Base-by-base conservation (phyloP, 352 stramenopile genomes). In the Pythium rishiriense region DNA sequence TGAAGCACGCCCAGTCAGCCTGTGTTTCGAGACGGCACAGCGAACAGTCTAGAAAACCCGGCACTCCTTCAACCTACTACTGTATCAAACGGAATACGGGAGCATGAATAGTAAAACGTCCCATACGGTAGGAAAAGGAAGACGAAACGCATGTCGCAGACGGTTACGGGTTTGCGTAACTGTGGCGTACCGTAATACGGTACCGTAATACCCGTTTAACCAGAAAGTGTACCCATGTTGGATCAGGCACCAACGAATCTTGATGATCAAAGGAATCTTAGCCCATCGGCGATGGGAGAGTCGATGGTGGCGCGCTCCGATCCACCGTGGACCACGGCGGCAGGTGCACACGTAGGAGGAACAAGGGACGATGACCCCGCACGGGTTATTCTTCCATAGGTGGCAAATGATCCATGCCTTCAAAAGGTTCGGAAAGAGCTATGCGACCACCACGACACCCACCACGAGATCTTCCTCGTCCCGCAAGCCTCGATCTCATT, bases 31-130 rank as follows among this genome's bases (percentile, higher is more conserved):
- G 39, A 65, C 42, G 57, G 37, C 43, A 37, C 64, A 14, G 31
- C 52, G 66, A 72, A 72, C 41, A 72, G 54, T 72, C 66, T 72
- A 68, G 66, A 72, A 72, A 22, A 25, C 58, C n/a, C 25, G 51
- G 37, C 24, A 21, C 10, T 10, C 12, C 45, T 19, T 24, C 29
- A 42, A 31, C 17, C 31, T 8, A 50, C 33, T 46, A 61, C 42
- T 31, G 35, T 51, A 26, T 46, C 31, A 28, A 29, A 54, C 50
- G 33, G 6, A 35, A 54, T 21, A n/a, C n/a, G n/a, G n/a, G n/a
- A n/a, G n/a, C 25, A 26, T n/a, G 5, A 56, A 37, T 31, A 35
- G 7, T 19, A 50, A 28, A 52, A 28, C 31, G 48, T 47, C 28
- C 15, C 25, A 35, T 53, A 49, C 21, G 29, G 45, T 55, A 52